Evolutionary conservation across 345 rosid species (phyloP).

Genomic region (Hypericum androsaemum): DNA sequence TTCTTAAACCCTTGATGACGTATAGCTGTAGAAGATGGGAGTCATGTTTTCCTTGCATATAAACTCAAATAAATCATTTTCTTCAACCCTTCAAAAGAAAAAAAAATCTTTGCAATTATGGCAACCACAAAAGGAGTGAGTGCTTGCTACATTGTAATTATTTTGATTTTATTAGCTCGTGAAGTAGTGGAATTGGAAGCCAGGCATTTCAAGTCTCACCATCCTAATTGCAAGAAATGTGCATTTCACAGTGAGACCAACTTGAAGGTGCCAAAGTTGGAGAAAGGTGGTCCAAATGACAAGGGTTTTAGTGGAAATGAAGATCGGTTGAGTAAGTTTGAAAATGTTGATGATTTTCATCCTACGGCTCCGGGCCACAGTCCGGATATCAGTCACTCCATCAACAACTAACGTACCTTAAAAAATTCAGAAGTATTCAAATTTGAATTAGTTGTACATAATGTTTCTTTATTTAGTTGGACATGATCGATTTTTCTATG

Average conservation of each 20-base stretch:
- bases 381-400: slow-evolving; percentile 36
- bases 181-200: slow-evolving; percentile 25
- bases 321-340: slow-evolving; percentile 14
- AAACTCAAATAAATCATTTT: not conserved
- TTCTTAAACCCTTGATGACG: not conserved
- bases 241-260: not conserved
- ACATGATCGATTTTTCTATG: too few species aligned
- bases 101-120: slow-evolving; percentile 13
- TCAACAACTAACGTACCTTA: slow-evolving; percentile 26
- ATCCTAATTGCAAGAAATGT: slow-evolving; percentile 11
- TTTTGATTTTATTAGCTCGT: slow-evolving; percentile 21
- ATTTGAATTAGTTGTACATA: too few species aligned
- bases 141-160: slow-evolving; percentile 16
- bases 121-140: slow-evolving; percentile 8
- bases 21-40: not conserved
- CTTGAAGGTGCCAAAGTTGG: slow-evolving; percentile 4
- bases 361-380: slow-evolving; percentile 38
- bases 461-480: too few species aligned
- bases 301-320: slow-evolving; percentile 4
- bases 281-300: not conserved
- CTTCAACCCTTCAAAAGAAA: not conserved
- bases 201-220: slow-evolving; percentile 22
- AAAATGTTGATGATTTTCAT: slow-evolving; percentile 21
- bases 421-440: not conserved
- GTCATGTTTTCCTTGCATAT: not conserved